Conservation (phyloP, 202 grass and related monocot genomes). For the Brachypodium distachyon region DNA sequence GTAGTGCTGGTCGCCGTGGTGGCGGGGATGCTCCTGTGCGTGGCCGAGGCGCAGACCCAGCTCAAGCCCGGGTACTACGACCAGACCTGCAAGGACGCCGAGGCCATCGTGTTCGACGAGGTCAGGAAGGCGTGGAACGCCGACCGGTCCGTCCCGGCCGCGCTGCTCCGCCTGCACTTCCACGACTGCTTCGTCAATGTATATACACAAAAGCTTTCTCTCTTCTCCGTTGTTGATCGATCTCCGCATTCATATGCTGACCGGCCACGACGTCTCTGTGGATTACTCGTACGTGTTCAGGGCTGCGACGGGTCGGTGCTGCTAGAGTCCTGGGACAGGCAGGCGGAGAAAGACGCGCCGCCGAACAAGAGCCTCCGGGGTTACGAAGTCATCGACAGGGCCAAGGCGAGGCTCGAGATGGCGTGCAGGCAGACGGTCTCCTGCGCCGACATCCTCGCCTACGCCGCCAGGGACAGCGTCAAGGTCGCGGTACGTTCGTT, state of each 20-base stretch:
- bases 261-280: too few species aligned
- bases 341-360: slow-evolving; percentile 53
- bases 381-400: slow-evolving; percentile 33
- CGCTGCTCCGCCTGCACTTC: slow-evolving; percentile 54
- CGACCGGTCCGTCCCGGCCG: slow-evolving; percentile 25
- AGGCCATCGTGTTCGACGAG: slow-evolving; percentile 21
- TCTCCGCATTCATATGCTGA: too few species aligned
- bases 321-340: slow-evolving; percentile 24
- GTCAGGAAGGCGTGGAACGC: slow-evolving; percentile 17
- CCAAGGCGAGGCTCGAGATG: slow-evolving; percentile 41
- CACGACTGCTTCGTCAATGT: slow-evolving; percentile 69
- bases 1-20: neutral
- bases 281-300: neutral
- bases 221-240: too few species aligned
- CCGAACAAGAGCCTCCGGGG: slow-evolving; percentile 54
- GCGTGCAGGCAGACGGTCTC: slow-evolving; percentile 22
- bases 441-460: slow-evolving; percentile 50
- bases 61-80: slow-evolving; percentile 26
- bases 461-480: slow-evolving; percentile 55
- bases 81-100: slow-evolving; percentile 27
- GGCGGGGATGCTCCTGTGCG: neutral
- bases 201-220: too few species aligned
- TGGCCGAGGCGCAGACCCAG: slow-evolving; percentile 13
- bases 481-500: slow-evolving; percentile 28
- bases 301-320: slow-evolving; percentile 76